Base-by-base conservation (phyloP, 495 filamentous ascomycete species). In the Talaromyces trachyspermus region DNA sequence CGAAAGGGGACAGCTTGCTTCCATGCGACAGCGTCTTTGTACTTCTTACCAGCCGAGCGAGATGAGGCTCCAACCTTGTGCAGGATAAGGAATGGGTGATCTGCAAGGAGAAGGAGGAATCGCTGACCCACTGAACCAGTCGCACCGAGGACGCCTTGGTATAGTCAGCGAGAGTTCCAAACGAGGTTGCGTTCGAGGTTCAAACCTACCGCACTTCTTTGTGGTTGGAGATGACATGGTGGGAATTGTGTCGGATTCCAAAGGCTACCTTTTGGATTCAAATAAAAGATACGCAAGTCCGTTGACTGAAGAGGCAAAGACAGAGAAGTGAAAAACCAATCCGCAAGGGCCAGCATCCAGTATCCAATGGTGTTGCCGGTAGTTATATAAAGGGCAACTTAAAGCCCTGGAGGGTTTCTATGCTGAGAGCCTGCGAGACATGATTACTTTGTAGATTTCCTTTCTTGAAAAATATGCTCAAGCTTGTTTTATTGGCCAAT, bases 1-100 rank as follows among this genome's bases (percentile, higher is more conserved):
- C 80, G 78, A 76, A 94, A 86, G 38, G 84, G 78, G 27, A 74
- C 71, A 14, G 80, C 70, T 68, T 92, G 88, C 73, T 92, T 92
- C 88, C 88, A 95, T 43, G 71, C 70, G 46, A 87, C 85, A 23
- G 87, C 87, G 68, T 89, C 83, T 63, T 79, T 80, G 71, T 91
- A 92, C 60, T 77, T 82, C 71, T 90, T 89, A 50, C 86, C 85
- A 2, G 81, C 83, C 3, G 86, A 90, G 27, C 85, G 76, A 33
- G 80, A 73, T 11, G 87, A 91, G 46, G 88, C 88, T 50, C 88
- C 88, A 25, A 94, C 72, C 46, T 85, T 83, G 33, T 86, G 80
- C 22, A 92, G 77, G 30, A 76, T 74, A 51, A 92, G 78, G 62
- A 81, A 76, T 2, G 88, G 86, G 63, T 94, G 88, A 27, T 83